Percentiles rank a stretch among this genome's conserved stretches.
Conservation (phyloP, 2,329 filamentous ascomycete species). For the Simplicillium sp. region DNA sequence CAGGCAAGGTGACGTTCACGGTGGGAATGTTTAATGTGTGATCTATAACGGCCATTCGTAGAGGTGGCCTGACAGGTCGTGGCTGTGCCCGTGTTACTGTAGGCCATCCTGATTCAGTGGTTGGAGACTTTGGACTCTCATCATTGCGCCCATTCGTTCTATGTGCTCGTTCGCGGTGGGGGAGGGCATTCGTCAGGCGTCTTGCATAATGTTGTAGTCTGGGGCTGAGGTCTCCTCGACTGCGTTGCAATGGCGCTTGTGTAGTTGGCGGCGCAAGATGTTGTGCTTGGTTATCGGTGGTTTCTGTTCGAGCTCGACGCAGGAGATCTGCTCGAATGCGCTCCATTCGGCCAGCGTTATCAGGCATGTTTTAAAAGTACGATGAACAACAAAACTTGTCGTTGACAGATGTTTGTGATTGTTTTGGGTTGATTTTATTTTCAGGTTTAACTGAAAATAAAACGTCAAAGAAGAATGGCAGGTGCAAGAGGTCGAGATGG, state of each 20-base stretch:
- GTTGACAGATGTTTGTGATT: background rate
- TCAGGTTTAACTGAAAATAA: background rate
- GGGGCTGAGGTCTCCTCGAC: too few relatives aligned
- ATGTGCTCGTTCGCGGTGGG: too few relatives aligned
- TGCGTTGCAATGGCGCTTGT: too few relatives aligned
- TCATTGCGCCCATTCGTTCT: slow-evolving; percentile 16
- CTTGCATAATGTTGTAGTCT: too few relatives aligned
- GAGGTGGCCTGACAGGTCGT: background rate
- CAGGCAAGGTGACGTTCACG: too few relatives aligned
- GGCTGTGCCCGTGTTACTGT: background rate
- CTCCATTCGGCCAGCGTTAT: slow-evolving; percentile 13
- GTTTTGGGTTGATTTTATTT: background rate
- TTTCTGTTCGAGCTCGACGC: slow-evolving; percentile 12
- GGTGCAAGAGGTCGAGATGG: too few relatives aligned
- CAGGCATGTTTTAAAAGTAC: background rate
- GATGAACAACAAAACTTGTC: background rate
- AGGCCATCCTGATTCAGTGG: background rate
- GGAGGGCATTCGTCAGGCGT: too few relatives aligned
- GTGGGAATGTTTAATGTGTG: slow-evolving; percentile 11
- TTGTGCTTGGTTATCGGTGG: too few relatives aligned
- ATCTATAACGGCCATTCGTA: background rate
- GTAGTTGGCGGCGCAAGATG: too few relatives aligned
- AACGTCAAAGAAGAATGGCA: too few relatives aligned
- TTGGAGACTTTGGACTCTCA: slow-evolving; percentile 3
- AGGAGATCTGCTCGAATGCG: slow-evolving; percentile 21